Evolutionary conservation across 2,329 filamentous ascomycete species (phyloP), one percentile per base, ranked within the genome.

Genomic region (Neopestalotiopsis sp.): DNA sequence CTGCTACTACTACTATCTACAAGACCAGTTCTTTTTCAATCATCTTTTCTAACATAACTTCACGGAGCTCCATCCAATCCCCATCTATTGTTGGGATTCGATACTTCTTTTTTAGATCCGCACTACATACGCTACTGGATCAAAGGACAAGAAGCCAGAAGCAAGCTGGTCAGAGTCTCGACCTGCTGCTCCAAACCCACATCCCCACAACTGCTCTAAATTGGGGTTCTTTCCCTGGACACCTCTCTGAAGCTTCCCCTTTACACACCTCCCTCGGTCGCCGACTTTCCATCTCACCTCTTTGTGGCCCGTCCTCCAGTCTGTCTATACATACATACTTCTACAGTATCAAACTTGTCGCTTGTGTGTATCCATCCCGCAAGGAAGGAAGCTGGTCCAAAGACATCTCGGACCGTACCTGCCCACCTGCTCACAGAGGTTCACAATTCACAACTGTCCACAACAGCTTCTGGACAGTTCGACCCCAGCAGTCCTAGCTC

Each of bases 161-260:
- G 45, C 45, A 52, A 52, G 45, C 45, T 52, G 45, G 45, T 52
- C 45, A 52, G 45, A 32, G 57, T 59, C 57, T 59, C 57, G 57
- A 59, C 57, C 57, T 59, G 34, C 45, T 52, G 45, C 45, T 52
- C 45, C 45, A 52, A 42, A 52, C 45, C 57, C 57, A 59, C 57
- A 59, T 59, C 57, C 57, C 57, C 57, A 59, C 57, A 59, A 30
- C 57, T 32, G 57, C 57, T 59, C 57, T 59, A 59, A 32, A 28
- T 59, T 59, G 57, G 57, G 57, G 57, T 59, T 59, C 57, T 14
- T 12, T 59, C 24, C 57, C 30, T 52, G 45, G 45, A 52, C 45
- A 52, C 13, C 45, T 52, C 17, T 52, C 45, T 28, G 24, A 30
- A 28, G 57, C 56, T 59, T 59, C 57, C 57, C 57, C 57, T 59